phyloP scores from a whole-genome alignment of 805 yeast genomes.

The Brettanomyces naardenensis region DNA sequence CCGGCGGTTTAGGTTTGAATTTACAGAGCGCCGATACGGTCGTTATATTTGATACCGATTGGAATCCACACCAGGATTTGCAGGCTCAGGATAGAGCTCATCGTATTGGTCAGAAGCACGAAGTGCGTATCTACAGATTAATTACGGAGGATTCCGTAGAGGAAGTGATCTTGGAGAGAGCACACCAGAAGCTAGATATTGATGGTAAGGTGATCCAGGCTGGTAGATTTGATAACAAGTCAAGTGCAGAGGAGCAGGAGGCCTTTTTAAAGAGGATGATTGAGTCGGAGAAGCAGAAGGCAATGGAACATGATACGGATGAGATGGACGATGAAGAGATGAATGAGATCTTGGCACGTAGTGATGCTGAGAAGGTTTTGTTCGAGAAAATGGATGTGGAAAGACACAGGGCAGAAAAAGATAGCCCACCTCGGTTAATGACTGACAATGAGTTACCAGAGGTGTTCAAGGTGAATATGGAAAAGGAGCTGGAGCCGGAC shows the following conservation, averaged over 20 bases:
- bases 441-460: conserved; percentile 71
- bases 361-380: conserved; percentile 48
- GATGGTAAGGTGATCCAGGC: conserved; percentile 90
- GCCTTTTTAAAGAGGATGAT: conserved; percentile 63
- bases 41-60: conserved; percentile 78
- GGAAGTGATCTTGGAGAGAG: conserved; percentile 75
- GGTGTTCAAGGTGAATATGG: conserved; percentile 59
- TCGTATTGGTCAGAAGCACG: conserved; percentile 84
- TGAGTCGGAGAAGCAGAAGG: conserved; percentile 57
- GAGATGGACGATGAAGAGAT: conserved; percentile 63
- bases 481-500: conserved; percentile 34
- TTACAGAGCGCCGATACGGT: conserved; percentile 86
- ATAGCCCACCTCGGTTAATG: conserved; percentile 41
- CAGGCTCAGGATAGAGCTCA: conserved; percentile 90
- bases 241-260: conserved; percentile 83
- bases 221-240: conserved; percentile 82
- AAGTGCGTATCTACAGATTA: conserved; percentile 72
- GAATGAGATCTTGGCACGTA: conserved; percentile 64
- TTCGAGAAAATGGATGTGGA: conserved; percentile 58
- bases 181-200: conserved; percentile 74
- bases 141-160: conserved; percentile 79
- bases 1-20: conserved; percentile 84
- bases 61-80: conserved; percentile 90
- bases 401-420: conserved; percentile 31
- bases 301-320: conserved; percentile 31